Base-by-base conservation (phyloP, 768 basidiomycete species). In the Scleroderma citrinum region DNA sequence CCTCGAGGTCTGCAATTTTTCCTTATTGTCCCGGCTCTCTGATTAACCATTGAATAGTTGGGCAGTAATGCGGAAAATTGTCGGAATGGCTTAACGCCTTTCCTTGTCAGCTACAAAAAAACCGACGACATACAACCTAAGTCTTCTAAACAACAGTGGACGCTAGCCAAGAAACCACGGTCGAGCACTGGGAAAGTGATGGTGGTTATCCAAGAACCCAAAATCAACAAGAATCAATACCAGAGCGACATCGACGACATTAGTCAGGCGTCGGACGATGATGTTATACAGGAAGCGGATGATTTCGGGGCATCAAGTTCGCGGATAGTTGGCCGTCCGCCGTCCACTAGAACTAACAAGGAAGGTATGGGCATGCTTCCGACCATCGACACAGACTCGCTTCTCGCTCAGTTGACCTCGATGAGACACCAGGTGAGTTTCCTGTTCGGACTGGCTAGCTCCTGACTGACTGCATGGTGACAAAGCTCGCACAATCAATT, bases 1-100 rank as follows among this genome's bases (percentile, higher is more conserved):
- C 53, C 57, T 84, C 30, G 67, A 74, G 69, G 84, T 81, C 47
- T 42, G 60, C 19, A 5, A 35, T 2, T 0, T 17, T 41, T 31
- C 24, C 20, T 23, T 23, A 31, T 13, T 2, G 26, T 14, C 29
- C 14, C 42, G 6, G 13, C 19, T 7, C 30, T 29, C 14, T 17
- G 31, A 19, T 41, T 29, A 31, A 38, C 13, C 16, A 39, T 60
- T 29, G 24, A 16, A 11, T 44, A 67, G 49, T 48, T 50, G 29
- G 59, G 60, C 17, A 31, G 17, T 40, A 48, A 56, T 10, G 65
- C 62, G 16, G 30, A 42, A 5, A 61, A 61, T 6, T 65, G 60
- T 38, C 35, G 61, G 30, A 26, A 49, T 10, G 57, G 59, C 19
- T 10, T 19, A 13, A 65, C 51, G 46, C 46, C 29, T 1, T 24